phyloP scores from a whole-genome alignment of 2,329 filamentous ascomycete genomes.

The Alternaria triticimaculans region DNA sequence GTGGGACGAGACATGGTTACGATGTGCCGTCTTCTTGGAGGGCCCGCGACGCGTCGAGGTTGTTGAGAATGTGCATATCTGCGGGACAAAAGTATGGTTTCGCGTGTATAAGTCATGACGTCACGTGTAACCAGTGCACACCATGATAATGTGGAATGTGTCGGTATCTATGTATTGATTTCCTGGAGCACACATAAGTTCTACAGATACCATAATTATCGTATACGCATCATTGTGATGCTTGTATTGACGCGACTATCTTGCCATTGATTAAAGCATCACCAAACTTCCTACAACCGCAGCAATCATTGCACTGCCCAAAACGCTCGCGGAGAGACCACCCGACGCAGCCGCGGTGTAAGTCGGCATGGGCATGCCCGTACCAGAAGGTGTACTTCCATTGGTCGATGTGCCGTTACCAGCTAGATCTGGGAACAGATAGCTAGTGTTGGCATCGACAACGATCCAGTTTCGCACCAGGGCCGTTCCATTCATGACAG shows the following conservation, averaged over 20 bases:
- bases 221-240: not conserved
- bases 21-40: rapidly evolving
- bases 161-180: not conserved
- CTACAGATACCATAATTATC: not conserved
- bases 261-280: slow-evolving; percentile 1
- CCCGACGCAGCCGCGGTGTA: slow-evolving; percentile 17
- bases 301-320: slow-evolving; percentile 13
- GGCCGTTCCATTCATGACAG: slow-evolving; percentile 40
- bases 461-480: slow-evolving; percentile 45
- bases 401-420: slow-evolving; percentile 22
- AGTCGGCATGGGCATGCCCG: not conserved
- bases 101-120: slow-evolving; percentile 3
- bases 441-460: slow-evolving; percentile 41
- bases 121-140: not conserved
- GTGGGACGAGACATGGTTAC: slow-evolving; percentile 14
- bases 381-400: not conserved
- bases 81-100: not conserved
- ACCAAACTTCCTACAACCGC: slow-evolving; percentile 15
- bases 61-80: not conserved
- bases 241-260: not conserved
- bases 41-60: not conserved
- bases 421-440: slow-evolving; percentile 36
- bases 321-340: slow-evolving; percentile 1
- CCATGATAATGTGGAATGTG: not conserved
- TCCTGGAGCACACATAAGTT: not conserved